Conservation (phyloP, 768 basidiomycete species). For the Cantharellus anzutake region DNA sequence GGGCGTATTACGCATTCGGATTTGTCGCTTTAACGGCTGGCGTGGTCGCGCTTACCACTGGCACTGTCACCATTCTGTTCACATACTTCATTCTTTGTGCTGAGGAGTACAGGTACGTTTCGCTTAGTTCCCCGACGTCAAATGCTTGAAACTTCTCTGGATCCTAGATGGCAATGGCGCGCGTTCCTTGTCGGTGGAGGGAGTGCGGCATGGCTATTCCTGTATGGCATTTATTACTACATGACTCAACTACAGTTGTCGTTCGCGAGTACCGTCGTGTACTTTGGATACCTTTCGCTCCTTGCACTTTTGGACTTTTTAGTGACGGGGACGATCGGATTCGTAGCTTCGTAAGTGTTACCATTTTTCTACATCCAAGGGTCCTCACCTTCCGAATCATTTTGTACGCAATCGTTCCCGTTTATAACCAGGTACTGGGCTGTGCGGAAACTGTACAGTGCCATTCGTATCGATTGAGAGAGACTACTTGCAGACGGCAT, state of each 20-base stretch:
- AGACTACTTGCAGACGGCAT: no score
- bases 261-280: slow-evolving; percentile 60
- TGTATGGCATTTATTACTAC: slow-evolving; percentile 83
- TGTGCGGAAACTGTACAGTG: slow-evolving; percentile 62
- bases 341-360: slow-evolving; percentile 22
- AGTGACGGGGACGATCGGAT: slow-evolving; percentile 31
- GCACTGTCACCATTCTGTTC: slow-evolving; percentile 76
- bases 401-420: neutral
- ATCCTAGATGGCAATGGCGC: slow-evolving; percentile 82
- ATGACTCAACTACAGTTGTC: slow-evolving; percentile 70
- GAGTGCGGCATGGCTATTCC: slow-evolving; percentile 77
- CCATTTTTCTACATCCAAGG: slow-evolving; percentile 24
- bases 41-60: slow-evolving; percentile 71
- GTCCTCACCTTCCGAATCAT: slow-evolving; percentile 39
- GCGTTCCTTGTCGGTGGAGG: slow-evolving; percentile 85
- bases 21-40: slow-evolving; percentile 77
- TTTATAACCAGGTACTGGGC: slow-evolving; percentile 86
- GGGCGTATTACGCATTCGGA: slow-evolving; percentile 91
- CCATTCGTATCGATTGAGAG: slow-evolving; percentile 53
- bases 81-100: slow-evolving; percentile 85
- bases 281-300: slow-evolving; percentile 78
- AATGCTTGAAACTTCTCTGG: neutral
- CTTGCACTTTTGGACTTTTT: slow-evolving; percentile 74
- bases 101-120: slow-evolving; percentile 67
- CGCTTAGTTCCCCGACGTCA: neutral